Base-by-base conservation (phyloP, 2,329 filamentous ascomycete species). In the Xylaria sp. region DNA sequence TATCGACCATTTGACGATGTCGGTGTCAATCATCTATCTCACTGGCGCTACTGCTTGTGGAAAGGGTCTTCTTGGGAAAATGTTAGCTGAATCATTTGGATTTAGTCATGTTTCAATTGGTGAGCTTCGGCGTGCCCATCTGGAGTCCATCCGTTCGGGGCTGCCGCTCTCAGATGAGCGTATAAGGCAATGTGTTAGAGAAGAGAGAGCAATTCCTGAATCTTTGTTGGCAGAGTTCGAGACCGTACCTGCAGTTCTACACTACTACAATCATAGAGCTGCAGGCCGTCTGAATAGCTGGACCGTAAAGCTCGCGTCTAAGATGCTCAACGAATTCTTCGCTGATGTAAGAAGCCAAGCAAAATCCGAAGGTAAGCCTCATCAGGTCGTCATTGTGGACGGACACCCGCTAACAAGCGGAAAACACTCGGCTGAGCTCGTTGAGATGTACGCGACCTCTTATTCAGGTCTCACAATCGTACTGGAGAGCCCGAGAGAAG, bases 31-130 rank as follows among this genome's bases (percentile, higher is more conserved):
- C 10, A 66, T 75, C 18, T 65, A 65, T 41, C 2, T 75, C 9
- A 46, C 66, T 18, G 74, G 72, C 28, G 41, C 63, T 2, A 46
- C 64, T 7, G 59, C 62, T 6, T 63, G 52, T 15, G 71, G 72
- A 1, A 75, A 73, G 54, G 32, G 39, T 5, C 70, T 65, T 1
- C 39, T 75, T 0, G 70, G 69, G 1, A 25, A 34, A 9, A 63
- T 6, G 20, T 68, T 74, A 1, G 70, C 71, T 3, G 13, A 23
- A 0, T 12, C 68, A 1, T 75, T 69, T 39, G 20, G 51, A 3
- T 61, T 75, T 4, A 68, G 70, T 25, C 52, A 73, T 44, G 3
- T 74, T 3, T 69, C 59, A 2, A 23, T 75, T 18, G 56, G 50
- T 3, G 70, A 70, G n/a, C 5, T 65, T 0, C 61, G 63, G 15